phyloP scores from a whole-genome alignment of 2,329 filamentous ascomycete species.

The Diaporthe sp. region DNA sequence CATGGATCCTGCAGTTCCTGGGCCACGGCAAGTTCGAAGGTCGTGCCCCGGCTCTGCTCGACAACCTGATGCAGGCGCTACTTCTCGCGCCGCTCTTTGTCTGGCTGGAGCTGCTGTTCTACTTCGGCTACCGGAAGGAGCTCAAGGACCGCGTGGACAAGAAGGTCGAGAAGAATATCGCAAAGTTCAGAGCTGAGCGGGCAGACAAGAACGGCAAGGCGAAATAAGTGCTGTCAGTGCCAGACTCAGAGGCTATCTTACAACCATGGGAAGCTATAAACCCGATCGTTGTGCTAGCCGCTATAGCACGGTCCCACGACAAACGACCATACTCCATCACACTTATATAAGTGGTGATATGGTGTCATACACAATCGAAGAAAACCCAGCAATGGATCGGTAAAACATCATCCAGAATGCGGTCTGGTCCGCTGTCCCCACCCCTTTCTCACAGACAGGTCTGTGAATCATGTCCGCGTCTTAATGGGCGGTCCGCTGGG shows the following conservation, averaged over 20 bases:
- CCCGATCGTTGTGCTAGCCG: neutral
- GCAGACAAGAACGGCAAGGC: slow-evolving; percentile 64
- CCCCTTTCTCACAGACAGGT: neutral
- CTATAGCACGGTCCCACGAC: neutral
- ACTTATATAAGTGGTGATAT: too few species aligned
- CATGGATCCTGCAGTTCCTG: slow-evolving; percentile 91
- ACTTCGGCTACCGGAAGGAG: slow-evolving; percentile 89
- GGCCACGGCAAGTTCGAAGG: slow-evolving; percentile 93
- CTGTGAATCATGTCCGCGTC: neutral
- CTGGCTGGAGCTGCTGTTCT: slow-evolving; percentile 95
- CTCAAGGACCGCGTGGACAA: slow-evolving; percentile 85
- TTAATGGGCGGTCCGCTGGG: neutral
- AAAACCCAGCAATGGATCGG: neutral
- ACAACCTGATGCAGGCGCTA: slow-evolving; percentile 92
- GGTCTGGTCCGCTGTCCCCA: neutral
- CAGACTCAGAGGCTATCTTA: too few species aligned
- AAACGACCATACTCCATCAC: neutral
- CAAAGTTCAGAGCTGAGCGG: slow-evolving; percentile 77
- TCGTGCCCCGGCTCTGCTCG: slow-evolving; percentile 87
- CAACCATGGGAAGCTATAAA: neutral
- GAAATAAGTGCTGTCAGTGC: slow-evolving; percentile 51
- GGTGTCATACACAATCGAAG: neutral
- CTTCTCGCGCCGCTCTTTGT: slow-evolving; percentile 97
- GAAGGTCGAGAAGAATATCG: slow-evolving; percentile 81
- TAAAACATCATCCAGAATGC: neutral